phyloP scores from a whole-genome alignment of 805 yeast genomes.

The Candida nonsorbophila region DNA sequence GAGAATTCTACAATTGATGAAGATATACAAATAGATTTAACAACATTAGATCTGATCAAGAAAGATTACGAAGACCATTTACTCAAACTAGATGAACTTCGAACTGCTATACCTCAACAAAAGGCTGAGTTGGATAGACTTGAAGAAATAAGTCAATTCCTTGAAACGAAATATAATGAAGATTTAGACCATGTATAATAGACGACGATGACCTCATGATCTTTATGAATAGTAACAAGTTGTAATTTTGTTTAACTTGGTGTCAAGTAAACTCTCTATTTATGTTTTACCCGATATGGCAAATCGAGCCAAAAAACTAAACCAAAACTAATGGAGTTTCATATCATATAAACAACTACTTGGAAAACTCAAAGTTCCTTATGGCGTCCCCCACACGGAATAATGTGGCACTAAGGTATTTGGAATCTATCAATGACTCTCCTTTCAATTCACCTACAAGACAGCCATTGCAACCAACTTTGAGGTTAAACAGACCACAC shows the following conservation, averaged over 20 bases:
- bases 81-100: slow-evolving; percentile 24
- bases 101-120: slow-evolving; percentile 29
- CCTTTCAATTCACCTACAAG: slow-evolving; percentile 16
- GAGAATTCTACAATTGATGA: slow-evolving; percentile 13
- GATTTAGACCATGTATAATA: no score
- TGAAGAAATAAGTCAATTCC: slow-evolving; percentile 22
- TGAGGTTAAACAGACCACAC: slow-evolving; percentile 10
- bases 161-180: slow-evolving; percentile 18
- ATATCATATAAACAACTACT: no score
- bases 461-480: slow-evolving; percentile 26
- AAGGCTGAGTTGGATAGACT: slow-evolving; percentile 29
- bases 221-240: no score
- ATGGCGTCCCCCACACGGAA: slow-evolving; percentile 16
- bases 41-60: slow-evolving; percentile 12
- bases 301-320: neutral
- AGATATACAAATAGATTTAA: slow-evolving; percentile 1
- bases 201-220: no score
- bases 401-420: slow-evolving; percentile 30
- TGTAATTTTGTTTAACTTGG: no score
- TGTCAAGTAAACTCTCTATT: neutral
- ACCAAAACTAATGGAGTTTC: no score
- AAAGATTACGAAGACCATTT: slow-evolving; percentile 24
- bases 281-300: neutral
- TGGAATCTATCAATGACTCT: slow-evolving; percentile 26
- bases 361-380: no score